phyloP scores from a whole-genome alignment of 2,329 filamentous ascomycete genomes.

The Arthrinium puccinioides region DNA sequence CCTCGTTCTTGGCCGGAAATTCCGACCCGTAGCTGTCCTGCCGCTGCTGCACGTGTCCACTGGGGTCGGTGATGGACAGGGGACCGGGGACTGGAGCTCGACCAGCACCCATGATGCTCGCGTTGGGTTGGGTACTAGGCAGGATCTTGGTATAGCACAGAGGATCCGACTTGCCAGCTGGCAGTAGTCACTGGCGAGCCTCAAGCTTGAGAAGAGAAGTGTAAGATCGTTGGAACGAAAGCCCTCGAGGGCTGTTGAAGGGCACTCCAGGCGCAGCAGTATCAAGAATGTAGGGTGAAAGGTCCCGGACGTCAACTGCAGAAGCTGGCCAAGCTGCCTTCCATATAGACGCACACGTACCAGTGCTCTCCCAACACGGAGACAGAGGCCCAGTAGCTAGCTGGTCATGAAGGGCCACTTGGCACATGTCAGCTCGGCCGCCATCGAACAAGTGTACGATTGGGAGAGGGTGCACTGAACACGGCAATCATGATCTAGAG shows the following conservation, averaged over 20 bases:
- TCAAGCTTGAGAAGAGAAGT: slow-evolving; percentile 9
- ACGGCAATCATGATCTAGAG: too few relatives aligned
- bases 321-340: too few relatives aligned
- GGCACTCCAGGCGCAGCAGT: slow-evolving; percentile 17
- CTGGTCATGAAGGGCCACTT: slow-evolving; percentile 12
- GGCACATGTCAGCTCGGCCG: slow-evolving; percentile 6
- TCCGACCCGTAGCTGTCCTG: slow-evolving; percentile 18
- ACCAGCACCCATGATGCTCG: slow-evolving; percentile 12
- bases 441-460: background rate
- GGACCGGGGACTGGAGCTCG: slow-evolving; percentile 12
- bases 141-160: background rate
- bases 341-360: too few relatives aligned
- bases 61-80: slow-evolving; percentile 3
- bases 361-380: too few relatives aligned
- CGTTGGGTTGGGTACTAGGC: background rate
- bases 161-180: background rate
- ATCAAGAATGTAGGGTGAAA: slow-evolving; percentile 2
- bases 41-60: slow-evolving; percentile 10
- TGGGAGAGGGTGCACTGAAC: too few relatives aligned
- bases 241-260: slow-evolving; percentile 15
- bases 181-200: slow-evolving; percentile 6
- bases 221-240: slow-evolving; percentile 13
- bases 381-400: too few relatives aligned
- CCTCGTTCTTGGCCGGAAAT: background rate
- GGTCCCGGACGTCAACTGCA: too few relatives aligned